A percentile compares a stretch with the other conserved stretches of the same genome.
These are phyloP conservation scores for Pseudogymnoascus sp. DNA, from an alignment of 2,329 filamentous ascomycete species.

Conservation along the genomic window DNA sequence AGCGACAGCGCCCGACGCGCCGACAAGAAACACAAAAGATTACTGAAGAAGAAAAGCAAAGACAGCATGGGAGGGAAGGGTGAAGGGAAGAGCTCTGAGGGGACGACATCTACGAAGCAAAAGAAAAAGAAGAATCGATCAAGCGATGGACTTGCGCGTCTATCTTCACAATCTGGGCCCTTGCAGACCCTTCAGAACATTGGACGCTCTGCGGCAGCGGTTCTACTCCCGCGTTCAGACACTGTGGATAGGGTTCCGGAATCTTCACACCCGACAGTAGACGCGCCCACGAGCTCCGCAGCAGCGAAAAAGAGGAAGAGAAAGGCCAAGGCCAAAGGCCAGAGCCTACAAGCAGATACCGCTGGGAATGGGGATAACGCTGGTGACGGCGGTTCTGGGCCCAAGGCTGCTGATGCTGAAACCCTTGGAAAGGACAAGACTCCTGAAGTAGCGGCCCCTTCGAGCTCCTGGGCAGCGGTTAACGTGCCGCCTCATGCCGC, in stretches of 20 bases:
- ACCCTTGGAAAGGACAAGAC: not conserved
- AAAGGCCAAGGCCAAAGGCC: not conserved
- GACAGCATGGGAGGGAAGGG: not conserved
- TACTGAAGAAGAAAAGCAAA: not conserved
- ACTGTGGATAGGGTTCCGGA: not conserved
- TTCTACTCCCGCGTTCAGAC: not conserved
- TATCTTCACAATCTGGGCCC: not conserved
- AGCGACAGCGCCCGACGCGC: not conserved
- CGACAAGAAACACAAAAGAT: not conserved
- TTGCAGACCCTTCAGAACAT: not conserved
- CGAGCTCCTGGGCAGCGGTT: not conserved
- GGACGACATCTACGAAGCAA: not conserved
- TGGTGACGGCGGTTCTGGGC: not conserved
- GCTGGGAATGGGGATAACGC: not conserved
- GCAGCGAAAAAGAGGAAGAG: constrained; percentile 9
- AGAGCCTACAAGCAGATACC: constrained; percentile 12
- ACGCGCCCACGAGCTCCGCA: not conserved
- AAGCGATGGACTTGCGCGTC: not conserved
- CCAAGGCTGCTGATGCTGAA: not conserved
- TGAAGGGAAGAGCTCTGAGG: not conserved
- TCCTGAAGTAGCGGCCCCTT: not conserved
- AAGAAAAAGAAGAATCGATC: not conserved
- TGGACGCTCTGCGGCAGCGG: not conserved
- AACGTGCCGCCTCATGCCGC: not conserved
- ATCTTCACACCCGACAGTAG: not conserved